Conservation (phyloP, 495 filamentous ascomycete species). For the Ascodesmis nigricans region DNA sequence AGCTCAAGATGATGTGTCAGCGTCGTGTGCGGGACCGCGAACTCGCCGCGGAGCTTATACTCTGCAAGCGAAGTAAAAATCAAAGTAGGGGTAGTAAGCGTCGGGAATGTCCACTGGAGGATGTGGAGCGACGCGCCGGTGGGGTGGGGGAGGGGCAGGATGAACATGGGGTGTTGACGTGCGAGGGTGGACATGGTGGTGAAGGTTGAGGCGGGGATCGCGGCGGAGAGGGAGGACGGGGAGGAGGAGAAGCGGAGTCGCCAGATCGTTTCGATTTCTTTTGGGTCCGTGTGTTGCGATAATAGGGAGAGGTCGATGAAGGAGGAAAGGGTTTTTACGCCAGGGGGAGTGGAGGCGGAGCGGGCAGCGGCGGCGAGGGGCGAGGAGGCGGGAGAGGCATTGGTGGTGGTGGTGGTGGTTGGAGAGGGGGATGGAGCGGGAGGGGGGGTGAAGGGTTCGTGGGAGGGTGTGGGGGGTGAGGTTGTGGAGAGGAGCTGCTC, state of each 20-base stretch:
- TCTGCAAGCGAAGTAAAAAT: slow-evolving; percentile 84
- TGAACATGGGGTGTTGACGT: slow-evolving; percentile 59
- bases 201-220: slow-evolving; percentile 53
- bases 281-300: slow-evolving; percentile 37
- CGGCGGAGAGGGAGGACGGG: slow-evolving; percentile 53
- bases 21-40: slow-evolving; percentile 73
- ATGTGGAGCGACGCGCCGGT: slow-evolving; percentile 63
- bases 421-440: slow-evolving; percentile 23
- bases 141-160: slow-evolving; percentile 64
- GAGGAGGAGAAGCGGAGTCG: slow-evolving; percentile 60
- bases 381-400: slow-evolving; percentile 18
- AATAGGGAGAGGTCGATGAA: slow-evolving; percentile 71
- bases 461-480: slow-evolving; percentile 18
- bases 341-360: slow-evolving; percentile 24
- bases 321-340: slow-evolving; percentile 58
- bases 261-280: slow-evolving; percentile 77
- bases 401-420: slow-evolving; percentile 21
- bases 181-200: slow-evolving; percentile 41
- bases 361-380: slow-evolving; percentile 22
- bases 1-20: slow-evolving; percentile 76
- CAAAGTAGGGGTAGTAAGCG: slow-evolving; percentile 48
- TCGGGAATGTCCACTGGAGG: slow-evolving; percentile 50
- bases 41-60: slow-evolving; percentile 79
- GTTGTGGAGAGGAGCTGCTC: slow-evolving; percentile 18
- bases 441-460: slow-evolving; percentile 11